A percentile compares a stretch with the other conserved stretches of the same genome.
phyloP scores from a whole-genome alignment of 2,329 filamentous ascomycete species.

The Exophiala viscosa region DNA sequence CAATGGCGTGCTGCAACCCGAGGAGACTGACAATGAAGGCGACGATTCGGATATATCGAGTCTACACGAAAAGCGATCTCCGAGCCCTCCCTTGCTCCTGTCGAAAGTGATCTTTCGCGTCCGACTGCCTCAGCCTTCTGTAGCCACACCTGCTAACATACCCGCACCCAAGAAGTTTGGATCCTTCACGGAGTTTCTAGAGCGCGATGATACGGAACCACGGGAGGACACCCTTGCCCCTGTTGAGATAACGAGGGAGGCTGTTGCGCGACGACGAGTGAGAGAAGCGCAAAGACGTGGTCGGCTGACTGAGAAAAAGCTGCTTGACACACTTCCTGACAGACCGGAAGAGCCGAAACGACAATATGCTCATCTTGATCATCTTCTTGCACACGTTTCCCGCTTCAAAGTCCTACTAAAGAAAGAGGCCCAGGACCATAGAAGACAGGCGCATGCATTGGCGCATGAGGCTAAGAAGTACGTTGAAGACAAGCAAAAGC shows the following conservation, averaged over 20 bases:
- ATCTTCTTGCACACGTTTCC: constrained; percentile 72
- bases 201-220: constrained; percentile 44
- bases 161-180: constrained; percentile 43
- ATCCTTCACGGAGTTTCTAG: constrained; percentile 64
- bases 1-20: constrained; percentile 6
- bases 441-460: constrained; percentile 22
- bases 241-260: constrained; percentile 65
- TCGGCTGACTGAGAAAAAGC: constrained; percentile 59
- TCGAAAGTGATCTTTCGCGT: constrained; percentile 47
- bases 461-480: constrained; percentile 28
- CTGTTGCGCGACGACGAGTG: constrained; percentile 63
- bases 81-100: constrained; percentile 21
- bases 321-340: constrained; percentile 57
- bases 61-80: background rate
- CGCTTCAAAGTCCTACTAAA: constrained; percentile 78
- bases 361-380: constrained; percentile 84
- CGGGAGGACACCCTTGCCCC: constrained; percentile 49
- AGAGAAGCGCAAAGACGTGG: constrained; percentile 71
- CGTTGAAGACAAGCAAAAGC: constrained; percentile 66
- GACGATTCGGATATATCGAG: constrained; percentile 8
- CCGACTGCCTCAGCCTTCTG: constrained; percentile 48
- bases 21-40: constrained; percentile 8
- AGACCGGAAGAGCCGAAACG: constrained; percentile 67
- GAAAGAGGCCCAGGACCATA: constrained; percentile 68
- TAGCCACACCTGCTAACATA: constrained; percentile 52